phyloP scores from a whole-genome alignment of 2,329 filamentous ascomycete species.

The Tolypocladium paradoxum region DNA sequence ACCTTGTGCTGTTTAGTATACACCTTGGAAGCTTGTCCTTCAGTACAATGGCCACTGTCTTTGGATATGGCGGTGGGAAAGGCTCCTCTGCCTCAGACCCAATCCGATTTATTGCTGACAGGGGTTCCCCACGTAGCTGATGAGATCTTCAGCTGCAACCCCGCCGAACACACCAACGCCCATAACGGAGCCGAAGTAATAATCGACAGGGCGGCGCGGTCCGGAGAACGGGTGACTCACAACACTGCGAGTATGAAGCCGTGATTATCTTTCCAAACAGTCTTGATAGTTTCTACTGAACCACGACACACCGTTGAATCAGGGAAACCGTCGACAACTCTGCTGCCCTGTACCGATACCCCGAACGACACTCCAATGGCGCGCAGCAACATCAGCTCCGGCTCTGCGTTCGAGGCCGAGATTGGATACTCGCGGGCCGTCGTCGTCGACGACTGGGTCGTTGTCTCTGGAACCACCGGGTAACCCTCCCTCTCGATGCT shows the following conservation, averaged over 20 bases:
- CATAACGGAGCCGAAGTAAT: too few relatives aligned
- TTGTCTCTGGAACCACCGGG: conserved; percentile 46
- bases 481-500: conserved; percentile 10
- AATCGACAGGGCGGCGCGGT: neutral
- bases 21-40: neutral
- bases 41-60: too few relatives aligned
- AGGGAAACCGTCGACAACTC: neutral
- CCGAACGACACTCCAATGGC: conserved; percentile 12
- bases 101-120: neutral
- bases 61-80: too few relatives aligned
- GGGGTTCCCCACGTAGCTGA: neutral
- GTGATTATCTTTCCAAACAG: neutral
- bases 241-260: too few relatives aligned
- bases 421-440: conserved; percentile 47
- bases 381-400: conserved; percentile 33
- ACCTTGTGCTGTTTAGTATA: neutral
- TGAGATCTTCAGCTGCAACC: neutral
- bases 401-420: conserved; percentile 38
- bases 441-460: conserved; percentile 36
- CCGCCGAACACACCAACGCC: neutral
- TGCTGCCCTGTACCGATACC: neutral
- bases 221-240: neutral
- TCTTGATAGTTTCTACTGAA: neutral
- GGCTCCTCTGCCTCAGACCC: too few relatives aligned
- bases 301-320: neutral